Conservation (phyloP, 148 eudicot genomes). For the Tetragonia tetragonoides region DNA sequence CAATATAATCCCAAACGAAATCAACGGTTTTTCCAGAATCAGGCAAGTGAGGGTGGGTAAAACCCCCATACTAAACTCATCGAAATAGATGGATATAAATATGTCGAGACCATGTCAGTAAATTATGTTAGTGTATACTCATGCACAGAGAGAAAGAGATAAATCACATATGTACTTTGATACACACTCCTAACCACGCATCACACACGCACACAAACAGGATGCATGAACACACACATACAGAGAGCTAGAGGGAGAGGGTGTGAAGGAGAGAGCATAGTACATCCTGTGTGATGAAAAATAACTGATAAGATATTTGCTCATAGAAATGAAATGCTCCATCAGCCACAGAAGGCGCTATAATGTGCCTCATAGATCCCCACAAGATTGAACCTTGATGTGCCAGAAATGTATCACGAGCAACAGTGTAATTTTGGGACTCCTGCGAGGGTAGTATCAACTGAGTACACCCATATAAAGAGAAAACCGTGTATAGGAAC, state of each 20-base stretch:
- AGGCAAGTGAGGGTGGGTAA: not conserved
- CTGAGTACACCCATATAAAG: conserved; percentile 9
- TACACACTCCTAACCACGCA: not conserved
- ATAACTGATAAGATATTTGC: conserved; percentile 86
- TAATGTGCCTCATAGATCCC: conserved; percentile 93
- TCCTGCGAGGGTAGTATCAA: conserved; percentile 53
- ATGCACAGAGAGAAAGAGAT: not conserved
- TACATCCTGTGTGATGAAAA: conserved; percentile 91
- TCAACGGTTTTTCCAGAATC: too few relatives aligned
- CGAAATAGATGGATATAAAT: conserved; percentile 1
- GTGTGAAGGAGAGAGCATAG: conserved; percentile 11
- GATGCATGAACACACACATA: not conserved
- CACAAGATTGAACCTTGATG: conserved; percentile 90
- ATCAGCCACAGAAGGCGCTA: conserved; percentile 87
- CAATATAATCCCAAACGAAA: too few relatives aligned
- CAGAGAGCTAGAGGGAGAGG: not conserved
- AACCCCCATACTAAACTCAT: not conserved
- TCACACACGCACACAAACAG: not conserved
- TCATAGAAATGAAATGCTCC: conserved; percentile 93
- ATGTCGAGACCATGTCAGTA: not conserved
- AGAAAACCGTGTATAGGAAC: conserved; percentile 11
- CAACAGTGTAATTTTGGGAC: conserved; percentile 79
- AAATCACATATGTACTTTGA: too few relatives aligned
- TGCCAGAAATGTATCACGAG: conserved; percentile 89
- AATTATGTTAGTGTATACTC: not conserved